A percentile compares a stretch with the other conserved stretches of the same genome.
phyloP scores from a whole-genome alignment of 805 yeast species.

The Teunomyces kruisii region DNA sequence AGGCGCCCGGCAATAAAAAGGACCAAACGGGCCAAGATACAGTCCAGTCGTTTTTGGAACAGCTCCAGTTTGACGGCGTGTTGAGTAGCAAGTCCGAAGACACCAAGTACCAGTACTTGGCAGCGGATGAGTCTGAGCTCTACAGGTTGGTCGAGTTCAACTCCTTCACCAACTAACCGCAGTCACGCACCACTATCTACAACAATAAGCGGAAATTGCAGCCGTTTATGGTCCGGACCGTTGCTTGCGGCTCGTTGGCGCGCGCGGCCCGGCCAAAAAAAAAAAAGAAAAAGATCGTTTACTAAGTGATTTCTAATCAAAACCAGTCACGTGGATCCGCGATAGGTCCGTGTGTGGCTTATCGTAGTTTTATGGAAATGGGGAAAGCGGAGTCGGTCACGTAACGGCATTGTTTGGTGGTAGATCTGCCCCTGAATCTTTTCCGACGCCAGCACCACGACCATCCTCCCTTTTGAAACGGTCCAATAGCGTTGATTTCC shows the following conservation, averaged over 20 bases:
- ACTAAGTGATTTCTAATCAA: background rate
- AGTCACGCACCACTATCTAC: no score
- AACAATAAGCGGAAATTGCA: background rate
- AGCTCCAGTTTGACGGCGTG: conserved; percentile 2
- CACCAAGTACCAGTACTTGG: conserved; percentile 9
- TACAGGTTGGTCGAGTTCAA: conserved; percentile 29
- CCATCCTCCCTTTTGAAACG: no score
- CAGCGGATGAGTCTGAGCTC: conserved; percentile 10
- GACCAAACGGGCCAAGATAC: conserved; percentile 5
- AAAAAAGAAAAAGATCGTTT: background rate
- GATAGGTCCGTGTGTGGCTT: background rate
- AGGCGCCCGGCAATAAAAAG: conserved; percentile 10
- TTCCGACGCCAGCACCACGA: no score
- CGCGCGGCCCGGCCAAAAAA: background rate
- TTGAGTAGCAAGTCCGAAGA: background rate
- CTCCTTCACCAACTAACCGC: conserved; percentile 24
- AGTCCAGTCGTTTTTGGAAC: background rate
- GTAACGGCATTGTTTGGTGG: background rate
- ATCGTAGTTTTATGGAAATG: background rate
- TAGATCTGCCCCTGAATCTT: background rate
- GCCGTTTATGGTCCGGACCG: background rate
- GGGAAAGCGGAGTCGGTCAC: background rate
- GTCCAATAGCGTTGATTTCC: no score
- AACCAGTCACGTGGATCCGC: background rate
- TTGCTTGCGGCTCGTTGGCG: no score